Conservation (phyloP, 1,139 yeast species). For the Sugiyamaella castrensis region DNA sequence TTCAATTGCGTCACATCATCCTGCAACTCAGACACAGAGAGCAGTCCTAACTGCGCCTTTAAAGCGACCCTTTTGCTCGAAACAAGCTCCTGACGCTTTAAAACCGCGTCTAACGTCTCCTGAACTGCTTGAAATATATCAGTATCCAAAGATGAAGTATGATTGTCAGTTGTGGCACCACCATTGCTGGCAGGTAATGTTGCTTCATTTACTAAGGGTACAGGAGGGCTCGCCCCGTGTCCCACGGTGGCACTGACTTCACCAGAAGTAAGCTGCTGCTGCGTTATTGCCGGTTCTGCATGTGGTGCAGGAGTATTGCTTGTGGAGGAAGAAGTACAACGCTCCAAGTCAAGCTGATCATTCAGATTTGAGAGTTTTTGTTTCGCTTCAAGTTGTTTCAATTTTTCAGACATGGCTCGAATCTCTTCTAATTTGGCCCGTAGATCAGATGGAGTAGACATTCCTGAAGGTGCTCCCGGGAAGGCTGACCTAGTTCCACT, state of each 20-base stretch:
- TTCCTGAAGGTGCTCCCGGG: background rate
- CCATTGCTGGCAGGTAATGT: background rate
- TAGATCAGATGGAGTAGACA: constrained; percentile 5
- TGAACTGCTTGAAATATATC: constrained; percentile 2
- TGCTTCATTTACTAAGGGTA: background rate
- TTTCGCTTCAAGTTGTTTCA: constrained; percentile 16
- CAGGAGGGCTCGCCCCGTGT: background rate
- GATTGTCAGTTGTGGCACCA: no score
- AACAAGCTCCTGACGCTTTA: constrained; percentile 6
- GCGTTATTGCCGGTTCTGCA: background rate
- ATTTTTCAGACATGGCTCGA: constrained; percentile 13
- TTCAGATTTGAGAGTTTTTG: background rate
- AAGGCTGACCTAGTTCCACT: background rate
- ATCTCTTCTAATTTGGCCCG: constrained; percentile 19
- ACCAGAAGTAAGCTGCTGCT: background rate
- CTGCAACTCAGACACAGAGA: constrained; percentile 1
- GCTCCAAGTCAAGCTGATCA: background rate
- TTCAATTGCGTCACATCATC: constrained; percentile 8
- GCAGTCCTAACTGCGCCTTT: constrained; percentile 1
- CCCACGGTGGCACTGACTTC: background rate
- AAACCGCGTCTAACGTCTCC: constrained; percentile 3
- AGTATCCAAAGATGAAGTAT: no score
- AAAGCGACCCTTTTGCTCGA: constrained; percentile 1
- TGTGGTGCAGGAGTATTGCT: background rate
- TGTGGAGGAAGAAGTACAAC: no score